Percentiles rank a stretch among this genome's conserved stretches.
Evolutionary conservation across 2,329 filamentous ascomycete species (phyloP).

Genomic region (Ascochyta lentis): DNA sequence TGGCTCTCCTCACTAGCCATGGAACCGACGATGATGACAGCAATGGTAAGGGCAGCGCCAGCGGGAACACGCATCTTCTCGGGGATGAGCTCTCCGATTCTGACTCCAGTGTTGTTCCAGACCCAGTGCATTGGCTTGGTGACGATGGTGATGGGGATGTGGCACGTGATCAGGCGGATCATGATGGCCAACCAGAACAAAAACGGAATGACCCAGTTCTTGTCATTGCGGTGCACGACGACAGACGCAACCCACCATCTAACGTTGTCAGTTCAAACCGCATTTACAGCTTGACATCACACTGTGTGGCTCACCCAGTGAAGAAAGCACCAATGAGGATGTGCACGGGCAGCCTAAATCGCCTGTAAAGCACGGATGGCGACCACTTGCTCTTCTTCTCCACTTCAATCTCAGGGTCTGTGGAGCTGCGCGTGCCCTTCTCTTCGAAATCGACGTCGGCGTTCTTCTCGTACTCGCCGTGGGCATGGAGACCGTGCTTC

Average conservation of each 20-base stretch:
- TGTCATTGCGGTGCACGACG: slow-evolving; percentile 72
- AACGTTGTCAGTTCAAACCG: slow-evolving; percentile 29
- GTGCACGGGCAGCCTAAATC: slow-evolving; percentile 52
- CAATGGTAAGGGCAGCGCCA: slow-evolving; percentile 69
- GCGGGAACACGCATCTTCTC: slow-evolving; percentile 67
- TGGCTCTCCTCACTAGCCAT: slow-evolving; percentile 74
- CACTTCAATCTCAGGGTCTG: slow-evolving; percentile 23
- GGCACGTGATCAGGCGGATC: slow-evolving; percentile 75
- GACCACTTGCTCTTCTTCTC: slow-evolving; percentile 33
- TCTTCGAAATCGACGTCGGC: slow-evolving; percentile 49
- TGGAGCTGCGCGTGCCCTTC: slow-evolving; percentile 47
- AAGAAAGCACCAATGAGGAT: slow-evolving; percentile 57
- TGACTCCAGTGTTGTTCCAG: slow-evolving; percentile 71
- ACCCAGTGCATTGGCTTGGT: slow-evolving; percentile 69
- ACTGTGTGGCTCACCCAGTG: slow-evolving; percentile 55
- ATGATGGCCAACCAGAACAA: slow-evolving; percentile 78
- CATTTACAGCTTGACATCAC: slow-evolving; percentile 8
- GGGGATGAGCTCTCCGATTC: slow-evolving; percentile 68
- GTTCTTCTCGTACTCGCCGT: slow-evolving; percentile 43
- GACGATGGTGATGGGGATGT: slow-evolving; percentile 71
- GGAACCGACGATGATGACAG: slow-evolving; percentile 77
- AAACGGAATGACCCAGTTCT: slow-evolving; percentile 85
- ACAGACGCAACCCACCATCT: slow-evolving; percentile 80
- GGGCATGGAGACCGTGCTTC: slow-evolving; percentile 27
- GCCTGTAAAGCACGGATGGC: slow-evolving; percentile 35